Conservation (phyloP, 2,329 filamentous ascomycete genomes). For the Dryadomyces quercus-mongolicae region DNA sequence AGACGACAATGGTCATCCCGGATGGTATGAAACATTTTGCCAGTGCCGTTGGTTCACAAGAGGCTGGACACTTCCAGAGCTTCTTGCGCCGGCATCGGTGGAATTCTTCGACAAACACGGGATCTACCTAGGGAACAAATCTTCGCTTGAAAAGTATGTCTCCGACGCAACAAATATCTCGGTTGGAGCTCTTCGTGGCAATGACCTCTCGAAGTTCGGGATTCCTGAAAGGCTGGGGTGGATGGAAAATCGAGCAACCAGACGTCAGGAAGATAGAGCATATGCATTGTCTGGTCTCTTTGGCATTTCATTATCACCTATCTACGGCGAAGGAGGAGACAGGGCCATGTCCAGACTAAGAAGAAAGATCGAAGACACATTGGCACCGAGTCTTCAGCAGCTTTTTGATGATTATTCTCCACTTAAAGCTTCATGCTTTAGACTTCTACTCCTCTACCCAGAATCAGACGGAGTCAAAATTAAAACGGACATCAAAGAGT, state of each 20-base stretch:
- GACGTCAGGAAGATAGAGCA: constrained; percentile 5
- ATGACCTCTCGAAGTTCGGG: neutral
- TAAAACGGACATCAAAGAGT: no score
- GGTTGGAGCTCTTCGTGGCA: neutral
- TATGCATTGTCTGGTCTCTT: constrained; percentile 7
- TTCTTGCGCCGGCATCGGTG: neutral
- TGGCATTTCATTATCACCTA: constrained; percentile 6
- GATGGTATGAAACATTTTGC: neutral
- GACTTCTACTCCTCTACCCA: no score
- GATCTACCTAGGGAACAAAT: neutral
- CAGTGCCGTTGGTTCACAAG: neutral
- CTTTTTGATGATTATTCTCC: no score
- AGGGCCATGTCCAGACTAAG: constrained; percentile 3
- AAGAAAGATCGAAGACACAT: neutral
- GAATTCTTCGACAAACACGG: neutral
- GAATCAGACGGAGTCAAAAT: no score
- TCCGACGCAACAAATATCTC: neutral
- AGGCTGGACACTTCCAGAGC: constrained; percentile 1
- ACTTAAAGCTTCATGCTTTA: no score
- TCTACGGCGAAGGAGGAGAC: constrained; percentile 6
- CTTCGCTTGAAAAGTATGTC: neutral
- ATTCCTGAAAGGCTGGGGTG: constrained; percentile 4
- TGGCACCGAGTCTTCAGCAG: no score
- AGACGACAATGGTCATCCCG: neutral
- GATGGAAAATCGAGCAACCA: constrained; percentile 4